These are phyloP conservation scores for Pleurostoma richardsiae DNA, from an alignment of 2,329 filamentous ascomycete species.

Conservation along the genomic window DNA sequence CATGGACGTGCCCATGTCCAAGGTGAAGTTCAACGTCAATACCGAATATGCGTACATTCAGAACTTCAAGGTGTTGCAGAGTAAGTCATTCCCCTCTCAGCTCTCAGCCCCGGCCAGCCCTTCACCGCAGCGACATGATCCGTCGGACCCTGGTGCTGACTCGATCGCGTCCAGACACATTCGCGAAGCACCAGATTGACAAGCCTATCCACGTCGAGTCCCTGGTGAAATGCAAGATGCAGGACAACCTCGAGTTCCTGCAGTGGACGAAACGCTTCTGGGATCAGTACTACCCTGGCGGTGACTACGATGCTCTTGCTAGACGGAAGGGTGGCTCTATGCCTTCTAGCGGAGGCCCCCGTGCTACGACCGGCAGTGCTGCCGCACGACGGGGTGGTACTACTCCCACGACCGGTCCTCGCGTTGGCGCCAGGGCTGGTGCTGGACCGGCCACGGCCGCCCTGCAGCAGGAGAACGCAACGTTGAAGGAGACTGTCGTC, in stretches of 20 bases:
- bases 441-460: slow-evolving; percentile 60
- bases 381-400: slow-evolving; percentile 43
- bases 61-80: slow-evolving; percentile 97
- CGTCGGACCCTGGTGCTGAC: slow-evolving; percentile 1
- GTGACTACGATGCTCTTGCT: slow-evolving; percentile 88
- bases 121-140: slow-evolving; percentile 4
- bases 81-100: slow-evolving; percentile 45
- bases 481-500: slow-evolving; percentile 90
- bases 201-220: slow-evolving; percentile 83
- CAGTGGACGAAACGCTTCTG: slow-evolving; percentile 97
- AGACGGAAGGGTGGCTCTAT: slow-evolving; percentile 75
- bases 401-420: slow-evolving; percentile 55
- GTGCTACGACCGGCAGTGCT: slow-evolving; percentile 44
- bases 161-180: slow-evolving; percentile 57
- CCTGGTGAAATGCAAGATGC: slow-evolving; percentile 98
- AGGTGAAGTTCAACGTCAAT: slow-evolving; percentile 98
- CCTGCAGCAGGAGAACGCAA: slow-evolving; percentile 78
- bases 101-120: slow-evolving; percentile 1
- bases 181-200: slow-evolving; percentile 82
- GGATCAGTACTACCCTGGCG: slow-evolving; percentile 96
- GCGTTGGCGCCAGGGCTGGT: slow-evolving; percentile 36
- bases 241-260: slow-evolving; percentile 98
- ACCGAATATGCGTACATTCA: slow-evolving; percentile 95
- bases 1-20: slow-evolving; percentile 87
- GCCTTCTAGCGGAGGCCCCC: slow-evolving; percentile 40